Conservation (phyloP, 1,139 yeast genomes). For the Pichia sp. region DNA sequence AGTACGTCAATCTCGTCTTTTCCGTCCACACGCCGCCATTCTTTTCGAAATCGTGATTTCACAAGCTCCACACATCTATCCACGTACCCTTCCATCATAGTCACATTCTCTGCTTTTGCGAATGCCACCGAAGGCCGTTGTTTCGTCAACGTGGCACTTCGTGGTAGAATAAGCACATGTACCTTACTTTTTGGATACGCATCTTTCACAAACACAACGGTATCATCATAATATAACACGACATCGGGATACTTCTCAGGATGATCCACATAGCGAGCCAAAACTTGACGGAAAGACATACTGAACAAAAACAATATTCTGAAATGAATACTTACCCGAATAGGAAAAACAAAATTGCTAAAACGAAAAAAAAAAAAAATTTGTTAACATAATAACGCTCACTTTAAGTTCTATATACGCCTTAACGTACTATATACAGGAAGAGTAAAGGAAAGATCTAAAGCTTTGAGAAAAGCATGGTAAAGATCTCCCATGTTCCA, state of each 20-base stretch:
- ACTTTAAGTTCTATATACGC: background rate
- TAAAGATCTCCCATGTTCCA: slow-evolving; percentile 97
- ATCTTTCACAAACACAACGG: slow-evolving; percentile 55
- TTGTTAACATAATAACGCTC: too few relatives aligned
- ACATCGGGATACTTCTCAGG: slow-evolving; percentile 31
- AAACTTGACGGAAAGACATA: slow-evolving; percentile 24
- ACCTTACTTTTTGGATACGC: slow-evolving; percentile 56
- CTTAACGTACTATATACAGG: background rate
- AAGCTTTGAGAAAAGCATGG: slow-evolving; percentile 50
- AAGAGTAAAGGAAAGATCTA: slow-evolving; percentile 3
- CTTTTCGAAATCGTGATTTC: slow-evolving; percentile 32
- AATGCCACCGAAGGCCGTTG: slow-evolving; percentile 53
- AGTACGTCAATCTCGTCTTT: slow-evolving; percentile 33
- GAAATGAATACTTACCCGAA: too few relatives aligned
- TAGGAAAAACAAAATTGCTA: too few relatives aligned
- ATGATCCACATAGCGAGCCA: slow-evolving; percentile 30
- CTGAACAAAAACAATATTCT: too few relatives aligned
- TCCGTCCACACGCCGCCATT: slow-evolving; percentile 8
- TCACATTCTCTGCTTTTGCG: slow-evolving; percentile 33
- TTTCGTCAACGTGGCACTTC: slow-evolving; percentile 36
- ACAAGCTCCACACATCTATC: slow-evolving; percentile 39
- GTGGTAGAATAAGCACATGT: slow-evolving; percentile 60
- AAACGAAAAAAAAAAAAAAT: too few relatives aligned
- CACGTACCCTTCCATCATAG: slow-evolving; percentile 35
- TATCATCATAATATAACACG: slow-evolving; percentile 42